Base-by-base conservation (phyloP, 768 basidiomycete species). In the Coprinopsis cinerea region DNA sequence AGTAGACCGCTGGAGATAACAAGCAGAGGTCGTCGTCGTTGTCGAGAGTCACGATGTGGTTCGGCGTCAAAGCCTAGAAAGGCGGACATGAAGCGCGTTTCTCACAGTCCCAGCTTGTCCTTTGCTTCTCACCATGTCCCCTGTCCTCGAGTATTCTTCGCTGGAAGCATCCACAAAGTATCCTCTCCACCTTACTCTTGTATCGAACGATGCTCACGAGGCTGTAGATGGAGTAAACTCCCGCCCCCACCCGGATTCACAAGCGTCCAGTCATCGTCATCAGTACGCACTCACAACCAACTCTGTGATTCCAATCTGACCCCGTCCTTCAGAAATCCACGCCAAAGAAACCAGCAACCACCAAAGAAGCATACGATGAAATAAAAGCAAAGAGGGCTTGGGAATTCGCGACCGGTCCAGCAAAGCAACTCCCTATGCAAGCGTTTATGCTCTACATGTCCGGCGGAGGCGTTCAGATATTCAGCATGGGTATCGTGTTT, bases 361-460 rank as follows among this genome's bases (percentile, higher is more conserved):
- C 74, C 0, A 66, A 76, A 3, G 68, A 67, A 18, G 79, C 81
- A 2, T 82, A 88, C 56, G 78, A 85, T 54, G 64, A 68, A 20
- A 71, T 92, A 52, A 90, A 91, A 62, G 79, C 79, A 55, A 83
- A 78, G 59, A 82, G 88, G 23, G 91, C 91, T 36, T 90, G 91
- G 87, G 89, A 92, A 54, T 73, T 89, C 35, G 91, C 91, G 32
- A 77, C 84, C 43, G 72, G 79, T 2, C 93, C 93, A 1, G 90
- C 88, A 27, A 96, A 97, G 67, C 82, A 83, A 13, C 75, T 97
- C 23, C 93, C 93, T 2, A 96, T 96, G 94, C 92, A 97, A 61
- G 92, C 86, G 3, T 88, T 97, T 70, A 97, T 97, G 94, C 76
- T 97, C 27, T 97, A 97, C 78, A 95, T 97, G 88, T 94, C 92